A percentile compares a stretch with the other conserved stretches of the same genome.
phyloP scores from a whole-genome alignment of 2,329 filamentous ascomycete genomes.

The Cadophora sp. region DNA sequence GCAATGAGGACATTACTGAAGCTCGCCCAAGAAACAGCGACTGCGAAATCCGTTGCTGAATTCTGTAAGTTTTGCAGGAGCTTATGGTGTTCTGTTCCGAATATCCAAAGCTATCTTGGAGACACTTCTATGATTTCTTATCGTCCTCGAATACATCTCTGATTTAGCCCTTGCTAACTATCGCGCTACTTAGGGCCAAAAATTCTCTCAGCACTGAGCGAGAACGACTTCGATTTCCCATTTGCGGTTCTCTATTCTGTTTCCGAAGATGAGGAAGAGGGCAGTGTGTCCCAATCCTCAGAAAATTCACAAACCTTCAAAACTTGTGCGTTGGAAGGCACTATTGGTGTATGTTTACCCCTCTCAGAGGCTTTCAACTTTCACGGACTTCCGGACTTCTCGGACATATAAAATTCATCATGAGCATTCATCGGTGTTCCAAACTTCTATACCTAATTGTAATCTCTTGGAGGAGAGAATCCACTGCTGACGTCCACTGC shows the following conservation, averaged over 20 bases:
- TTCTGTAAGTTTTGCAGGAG: slow-evolving; percentile 60
- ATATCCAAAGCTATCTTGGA: background rate
- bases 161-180: background rate
- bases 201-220: slow-evolving; percentile 70
- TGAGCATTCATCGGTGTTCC: background rate
- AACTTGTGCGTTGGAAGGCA: slow-evolving; percentile 73
- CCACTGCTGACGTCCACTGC: background rate
- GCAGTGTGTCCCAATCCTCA: slow-evolving; percentile 68
- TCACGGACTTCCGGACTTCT: too few relatives aligned
- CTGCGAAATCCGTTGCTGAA: slow-evolving; percentile 70
- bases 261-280: slow-evolving; percentile 64
- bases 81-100: too few relatives aligned
- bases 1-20: slow-evolving; percentile 79
- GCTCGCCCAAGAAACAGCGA: slow-evolving; percentile 75
- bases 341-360: slow-evolving; percentile 57
- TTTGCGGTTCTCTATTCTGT: slow-evolving; percentile 81
- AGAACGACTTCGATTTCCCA: slow-evolving; percentile 77
- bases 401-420: too few relatives aligned
- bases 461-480: background rate
- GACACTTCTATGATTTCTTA: background rate
- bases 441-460: background rate
- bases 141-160: background rate
- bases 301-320: slow-evolving; percentile 66
- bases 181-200: slow-evolving; percentile 52
- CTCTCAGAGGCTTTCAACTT: too few relatives aligned